Base-by-base conservation (phyloP, 2,329 filamentous ascomycete genomes). In the Ceratocystis eucalypticola region DNA sequence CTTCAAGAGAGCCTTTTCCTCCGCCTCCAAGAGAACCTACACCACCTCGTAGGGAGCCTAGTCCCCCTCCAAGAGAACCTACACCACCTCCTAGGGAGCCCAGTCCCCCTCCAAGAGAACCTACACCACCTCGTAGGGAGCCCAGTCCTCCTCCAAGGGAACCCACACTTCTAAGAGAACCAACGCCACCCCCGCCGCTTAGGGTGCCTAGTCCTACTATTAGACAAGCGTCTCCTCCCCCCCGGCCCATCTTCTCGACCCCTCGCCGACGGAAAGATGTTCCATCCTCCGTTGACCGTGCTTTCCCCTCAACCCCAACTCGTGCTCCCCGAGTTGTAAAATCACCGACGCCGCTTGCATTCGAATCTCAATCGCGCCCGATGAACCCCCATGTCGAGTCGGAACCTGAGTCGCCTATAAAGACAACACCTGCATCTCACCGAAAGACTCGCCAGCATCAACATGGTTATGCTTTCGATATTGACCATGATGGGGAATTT, bases 31-130 rank as follows among this genome's bases (percentile, higher is more conserved):
- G 30, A 33, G 30, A 33, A 6, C 30, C 30, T 7, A 28, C 28
- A 28, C 28, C 28, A 28, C 28, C 28, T 28, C 28, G 1, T 28
- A 28, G 28, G 28, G 28, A 28, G 28, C 28, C 28, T 0, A 28
- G 28, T 28, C n/a, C 44, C 1, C 44, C n/a, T 33, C 45, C 65
- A 44, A 46, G 28, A 25, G 50, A 76, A 10, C 77, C 74, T 2
- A 75, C 75, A 10, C 76, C 74, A 5, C 75, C 76, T 33, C 74
- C 75, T 63, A 71, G 70, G 45, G 70, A 73, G 15, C 71, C 75
- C 4, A 75, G 74, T 7, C 75, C 75, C 41, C 75, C 75, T 62
- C 71, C 69, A 41, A 41, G 37, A 41, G 10, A 41, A 4, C 30
- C 30, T 30, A 30, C 30, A 6, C 30, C 30, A 22, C 53, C 61